Conservation (phyloP, 805 yeast species). For the Saccharomyces eubayanus region DNA sequence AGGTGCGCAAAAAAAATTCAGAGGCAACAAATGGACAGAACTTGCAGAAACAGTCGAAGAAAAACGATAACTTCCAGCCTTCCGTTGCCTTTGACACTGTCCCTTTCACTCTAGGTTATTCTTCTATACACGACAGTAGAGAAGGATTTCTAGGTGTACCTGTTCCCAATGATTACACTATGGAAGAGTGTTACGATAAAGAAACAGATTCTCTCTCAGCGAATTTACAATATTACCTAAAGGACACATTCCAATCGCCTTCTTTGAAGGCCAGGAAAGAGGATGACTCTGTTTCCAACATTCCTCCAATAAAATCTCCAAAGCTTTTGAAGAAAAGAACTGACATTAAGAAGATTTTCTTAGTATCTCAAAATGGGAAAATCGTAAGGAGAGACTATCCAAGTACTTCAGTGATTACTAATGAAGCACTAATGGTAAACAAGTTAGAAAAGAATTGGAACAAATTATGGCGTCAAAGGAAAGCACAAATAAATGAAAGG, state of each 20-base stretch:
- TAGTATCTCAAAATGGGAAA: conserved; percentile 25
- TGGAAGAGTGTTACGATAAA: conserved; percentile 20
- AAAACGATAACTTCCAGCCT: conserved; percentile 9
- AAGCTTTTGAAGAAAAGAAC: neutral
- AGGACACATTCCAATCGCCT: conserved; percentile 4
- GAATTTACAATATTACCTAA: conserved; percentile 6
- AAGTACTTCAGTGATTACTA: conserved; percentile 26
- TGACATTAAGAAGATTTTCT: conserved; percentile 11
- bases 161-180: conserved; percentile 10
- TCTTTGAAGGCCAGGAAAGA: neutral
- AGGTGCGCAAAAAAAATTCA: neutral
- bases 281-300: neutral
- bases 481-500: conserved; percentile 13
- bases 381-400: conserved; percentile 31
- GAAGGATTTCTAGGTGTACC: conserved; percentile 16
- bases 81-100: conserved; percentile 31
- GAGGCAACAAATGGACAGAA: neutral
- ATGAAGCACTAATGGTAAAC: conserved; percentile 26
- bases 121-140: conserved; percentile 11
- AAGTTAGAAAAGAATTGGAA: conserved; percentile 19
- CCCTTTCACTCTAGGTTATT: conserved; percentile 19
- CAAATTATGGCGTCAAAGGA: conserved; percentile 16
- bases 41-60: neutral
- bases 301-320: neutral
- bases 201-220: conserved; percentile 8